Base-by-base conservation (phyloP, 768 basidiomycete genomes). In the Boletus tylopilopsis region DNA sequence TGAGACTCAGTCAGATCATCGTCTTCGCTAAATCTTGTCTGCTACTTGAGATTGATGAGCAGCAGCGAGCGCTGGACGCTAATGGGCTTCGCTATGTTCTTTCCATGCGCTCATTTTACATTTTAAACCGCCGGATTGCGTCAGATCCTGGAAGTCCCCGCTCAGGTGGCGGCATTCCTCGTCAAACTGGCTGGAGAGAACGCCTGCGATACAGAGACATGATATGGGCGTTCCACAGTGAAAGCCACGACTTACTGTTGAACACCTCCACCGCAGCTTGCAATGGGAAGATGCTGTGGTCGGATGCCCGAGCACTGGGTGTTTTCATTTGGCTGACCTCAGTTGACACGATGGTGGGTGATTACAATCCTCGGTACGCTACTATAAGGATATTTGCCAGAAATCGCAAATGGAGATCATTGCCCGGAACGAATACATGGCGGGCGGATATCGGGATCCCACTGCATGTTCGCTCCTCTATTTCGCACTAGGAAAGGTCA, bases 211-310 rank as follows among this genome's bases (percentile, higher is more conserved):
- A 88, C 67, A 82, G 96, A 29, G 95, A 99, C 66, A 91, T 97
- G 73, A 77, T 97, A 23, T 99, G 95, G 94, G 95, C 94, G 0
- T 94, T 87, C 64, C 89, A 96, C 59, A 96, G 94, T 62, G 93
- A 96, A 68, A 90, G 85, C 61, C 94, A 99, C 60, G 91, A 88
- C 16, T 66, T 97, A 38, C 68, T 99, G 5, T 66, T 96, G 45
- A 72, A 76, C 23, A 82, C 85, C 4, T 87, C 88, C 2, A 76
- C 76, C 15, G 69, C 76, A 4, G 84, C 87, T 12, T 94, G 90
- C 58, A 79, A 80, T 32, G 86, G 84, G 0, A 95, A 90, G 69
- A 90, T 97, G 84, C 67, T 79, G 32, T 98, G 95, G 95, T 72
- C 77, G 15, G 90, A 95, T 64, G 94, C 95, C 0, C 79, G 84